phyloP scores from a whole-genome alignment of 164 flowering plant genomes.

The Macadamia tetraphylla region DNA sequence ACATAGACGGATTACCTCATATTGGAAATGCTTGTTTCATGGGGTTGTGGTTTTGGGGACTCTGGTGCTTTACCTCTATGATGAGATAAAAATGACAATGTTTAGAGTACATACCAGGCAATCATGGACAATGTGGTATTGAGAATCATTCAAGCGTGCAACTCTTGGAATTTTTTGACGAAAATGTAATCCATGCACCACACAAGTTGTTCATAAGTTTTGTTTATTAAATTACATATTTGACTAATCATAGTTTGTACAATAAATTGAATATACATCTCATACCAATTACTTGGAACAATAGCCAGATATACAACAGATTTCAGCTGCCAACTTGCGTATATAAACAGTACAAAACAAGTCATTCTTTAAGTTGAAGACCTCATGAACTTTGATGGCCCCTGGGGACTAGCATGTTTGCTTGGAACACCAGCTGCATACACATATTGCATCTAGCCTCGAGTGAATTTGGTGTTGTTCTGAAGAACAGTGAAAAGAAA shows the following conservation, averaged over 20 bases:
- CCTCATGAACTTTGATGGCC: not conserved
- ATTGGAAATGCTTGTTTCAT: constrained; percentile 12
- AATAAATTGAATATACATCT: constrained; percentile 5
- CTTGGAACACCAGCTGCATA: not conserved
- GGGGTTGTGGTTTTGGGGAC: constrained; percentile 1
- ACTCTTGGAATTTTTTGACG: no score
- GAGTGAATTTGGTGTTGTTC: not conserved
- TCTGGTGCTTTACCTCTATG: constrained; percentile 6
- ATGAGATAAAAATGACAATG: constrained; percentile 1
- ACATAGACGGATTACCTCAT: constrained; percentile 9
- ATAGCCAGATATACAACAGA: constrained; percentile 10
- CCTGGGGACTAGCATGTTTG: not conserved
- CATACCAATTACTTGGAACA: constrained; percentile 1
- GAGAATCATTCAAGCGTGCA: not conserved
- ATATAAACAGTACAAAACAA: not conserved
- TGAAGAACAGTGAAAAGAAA: not conserved
- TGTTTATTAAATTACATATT: not conserved
- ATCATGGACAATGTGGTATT: not conserved
- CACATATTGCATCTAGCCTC: not conserved
- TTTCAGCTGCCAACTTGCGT: not conserved
- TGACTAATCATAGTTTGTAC: constrained; percentile 2
- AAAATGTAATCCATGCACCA: no score
- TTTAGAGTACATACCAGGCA: constrained; percentile 7
- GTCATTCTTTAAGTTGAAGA: not conserved
- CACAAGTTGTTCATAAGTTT: no score